Conservation (phyloP, 78 protist species). For the Dictyostelium brefeldianum region DNA sequence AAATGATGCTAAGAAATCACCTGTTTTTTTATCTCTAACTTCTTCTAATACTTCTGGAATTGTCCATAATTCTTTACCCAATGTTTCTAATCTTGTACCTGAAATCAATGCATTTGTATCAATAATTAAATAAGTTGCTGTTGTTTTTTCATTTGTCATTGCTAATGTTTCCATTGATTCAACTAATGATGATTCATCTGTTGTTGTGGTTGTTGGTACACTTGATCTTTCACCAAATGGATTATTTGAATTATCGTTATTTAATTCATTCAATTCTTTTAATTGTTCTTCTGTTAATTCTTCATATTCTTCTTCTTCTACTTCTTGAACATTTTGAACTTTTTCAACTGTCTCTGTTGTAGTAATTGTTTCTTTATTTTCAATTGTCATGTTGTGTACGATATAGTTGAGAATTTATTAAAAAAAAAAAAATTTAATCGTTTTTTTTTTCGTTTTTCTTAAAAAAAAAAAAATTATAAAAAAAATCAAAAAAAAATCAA, state of each 20-base stretch:
- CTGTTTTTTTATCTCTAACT: slow-evolving; percentile 60
- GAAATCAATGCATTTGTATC: slow-evolving; percentile 82
- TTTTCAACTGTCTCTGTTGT: background rate
- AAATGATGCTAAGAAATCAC: slow-evolving; percentile 28
- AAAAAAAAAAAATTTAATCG: background rate
- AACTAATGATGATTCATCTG: background rate
- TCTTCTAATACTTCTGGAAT: slow-evolving; percentile 80
- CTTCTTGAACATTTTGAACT: background rate
- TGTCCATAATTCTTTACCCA: slow-evolving; percentile 77
- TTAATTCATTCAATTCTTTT: slow-evolving; percentile 42
- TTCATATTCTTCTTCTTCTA: slow-evolving; percentile 20
- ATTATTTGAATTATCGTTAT: background rate
- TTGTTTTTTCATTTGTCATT: slow-evolving; percentile 47
- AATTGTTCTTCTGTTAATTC: slow-evolving; percentile 79
- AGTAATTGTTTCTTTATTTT: background rate
- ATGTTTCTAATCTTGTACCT: slow-evolving; percentile 60
- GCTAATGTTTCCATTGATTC: slow-evolving; percentile 43
- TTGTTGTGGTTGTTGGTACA: background rate
- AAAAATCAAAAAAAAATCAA: no score
- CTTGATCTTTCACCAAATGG: slow-evolving; percentile 14
- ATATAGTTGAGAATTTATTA: background rate
- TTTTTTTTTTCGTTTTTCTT: no score
- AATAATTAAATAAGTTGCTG: slow-evolving; percentile 71
- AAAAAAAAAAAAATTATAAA: no score
- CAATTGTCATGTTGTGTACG: background rate